A percentile compares a stretch with the other conserved stretches of the same genome.
phyloP scores from a whole-genome alignment of 805 yeast species.

The Ogataea methylovora region DNA sequence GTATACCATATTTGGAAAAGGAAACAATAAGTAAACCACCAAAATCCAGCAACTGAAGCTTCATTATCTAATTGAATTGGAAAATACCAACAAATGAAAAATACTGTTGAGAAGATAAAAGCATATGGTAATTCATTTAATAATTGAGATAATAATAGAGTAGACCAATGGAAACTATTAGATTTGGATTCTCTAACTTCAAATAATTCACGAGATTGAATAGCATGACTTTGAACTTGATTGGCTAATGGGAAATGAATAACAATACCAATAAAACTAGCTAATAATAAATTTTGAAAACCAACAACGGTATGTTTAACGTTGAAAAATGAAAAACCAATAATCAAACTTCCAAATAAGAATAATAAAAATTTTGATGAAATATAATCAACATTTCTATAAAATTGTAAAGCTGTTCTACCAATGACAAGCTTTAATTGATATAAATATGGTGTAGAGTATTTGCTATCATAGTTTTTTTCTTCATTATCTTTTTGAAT shows the following conservation, averaged over 20 bases:
- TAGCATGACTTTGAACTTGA: constrained; percentile 56
- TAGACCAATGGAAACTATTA: constrained; percentile 68
- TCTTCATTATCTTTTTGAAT: constrained; percentile 8
- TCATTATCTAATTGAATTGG: constrained; percentile 27
- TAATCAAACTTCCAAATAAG: constrained; percentile 33
- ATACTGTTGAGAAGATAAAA: constrained; percentile 39
- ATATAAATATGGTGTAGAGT: constrained; percentile 40
- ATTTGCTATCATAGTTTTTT: constrained; percentile 18
- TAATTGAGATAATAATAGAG: constrained; percentile 45
- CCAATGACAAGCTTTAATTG: constrained; percentile 27
- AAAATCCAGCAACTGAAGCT: constrained; percentile 40
- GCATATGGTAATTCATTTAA: constrained; percentile 57
- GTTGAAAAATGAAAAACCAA: constrained; percentile 56
- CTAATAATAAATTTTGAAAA: constrained; percentile 50
- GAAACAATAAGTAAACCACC: constrained; percentile 24
- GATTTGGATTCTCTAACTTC: constrained; percentile 68
- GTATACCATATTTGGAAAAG: constrained; percentile 39
- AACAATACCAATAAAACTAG: constrained; percentile 46
- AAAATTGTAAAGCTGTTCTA: constrained; percentile 34
- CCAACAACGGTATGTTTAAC: constrained; percentile 45
- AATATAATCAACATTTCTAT: constrained; percentile 43
- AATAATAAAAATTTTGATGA: constrained; percentile 37
- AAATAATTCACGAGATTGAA: constrained; percentile 49
- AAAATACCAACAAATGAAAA: constrained; percentile 32
- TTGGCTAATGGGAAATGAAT: constrained; percentile 52